Percentiles rank a stretch among this genome's conserved stretches.
phyloP scores from a whole-genome alignment of 2,329 filamentous ascomycete species.

The Arthrobotrys megalospora region DNA sequence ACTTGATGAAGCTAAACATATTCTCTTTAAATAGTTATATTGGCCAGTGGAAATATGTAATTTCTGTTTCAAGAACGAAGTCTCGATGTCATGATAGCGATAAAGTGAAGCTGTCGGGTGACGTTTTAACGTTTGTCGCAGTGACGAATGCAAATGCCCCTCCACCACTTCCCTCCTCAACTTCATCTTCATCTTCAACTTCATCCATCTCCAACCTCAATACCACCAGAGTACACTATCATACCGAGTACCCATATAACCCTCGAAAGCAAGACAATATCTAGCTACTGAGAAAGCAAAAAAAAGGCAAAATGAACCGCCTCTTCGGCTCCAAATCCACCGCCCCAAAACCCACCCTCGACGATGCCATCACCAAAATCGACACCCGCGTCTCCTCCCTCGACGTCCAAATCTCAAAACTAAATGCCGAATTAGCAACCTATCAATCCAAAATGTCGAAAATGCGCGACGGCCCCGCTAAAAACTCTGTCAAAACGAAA shows the following conservation, averaged over 20 bases:
- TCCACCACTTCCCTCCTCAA: slow-evolving; percentile 6
- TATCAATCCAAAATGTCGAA: slow-evolving; percentile 90
- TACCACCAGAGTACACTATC: not conserved
- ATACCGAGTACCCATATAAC: not conserved
- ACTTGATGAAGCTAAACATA: too few species aligned
- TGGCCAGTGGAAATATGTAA: too few species aligned
- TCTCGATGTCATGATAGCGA: too few species aligned
- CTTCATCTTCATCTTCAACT: slow-evolving; percentile 12
- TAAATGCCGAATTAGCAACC: slow-evolving; percentile 89
- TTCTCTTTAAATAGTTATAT: too few species aligned
- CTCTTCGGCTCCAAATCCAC: slow-evolving; percentile 91
- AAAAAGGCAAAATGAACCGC: slow-evolving; percentile 81
- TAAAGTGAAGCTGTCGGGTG: slow-evolving; percentile 19
- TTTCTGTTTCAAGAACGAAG: too few species aligned
- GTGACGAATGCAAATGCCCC: slow-evolving; percentile 27
- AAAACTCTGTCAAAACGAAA: slow-evolving; percentile 92
- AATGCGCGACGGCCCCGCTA: slow-evolving; percentile 96
- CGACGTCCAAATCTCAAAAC: slow-evolving; percentile 92
- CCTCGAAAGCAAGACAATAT: not conserved
- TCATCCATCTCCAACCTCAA: slow-evolving; percentile 5
- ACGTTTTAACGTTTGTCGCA: slow-evolving; percentile 25
- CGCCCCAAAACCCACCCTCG: slow-evolving; percentile 89
- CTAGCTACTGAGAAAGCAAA: not conserved
- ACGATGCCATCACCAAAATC: slow-evolving; percentile 85
- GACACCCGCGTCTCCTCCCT: slow-evolving; percentile 80